Conservation (phyloP, 1,284 basidiomycete genomes). For the Ganoderma multipileum region DNA sequence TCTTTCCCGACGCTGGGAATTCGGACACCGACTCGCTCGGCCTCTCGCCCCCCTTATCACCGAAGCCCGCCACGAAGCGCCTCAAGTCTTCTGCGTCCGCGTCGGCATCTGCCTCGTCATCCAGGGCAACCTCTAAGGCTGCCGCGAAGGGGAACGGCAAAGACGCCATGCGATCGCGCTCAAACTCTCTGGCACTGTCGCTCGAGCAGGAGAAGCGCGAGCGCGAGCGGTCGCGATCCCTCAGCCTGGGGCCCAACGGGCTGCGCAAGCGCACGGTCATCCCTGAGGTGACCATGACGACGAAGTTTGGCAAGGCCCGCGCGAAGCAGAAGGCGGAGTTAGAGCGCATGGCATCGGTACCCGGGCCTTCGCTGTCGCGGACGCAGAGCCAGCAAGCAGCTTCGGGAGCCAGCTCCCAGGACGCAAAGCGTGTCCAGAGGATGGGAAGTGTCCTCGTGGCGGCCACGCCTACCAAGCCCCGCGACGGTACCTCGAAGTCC, state of each 20-base stretch:
- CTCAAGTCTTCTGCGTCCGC: conserved; percentile 22
- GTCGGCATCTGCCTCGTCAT: conserved; percentile 17
- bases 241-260: conserved; percentile 43
- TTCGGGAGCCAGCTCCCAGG: conserved; percentile 7
- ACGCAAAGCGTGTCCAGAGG: conserved; percentile 19
- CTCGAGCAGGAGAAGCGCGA: conserved; percentile 61
- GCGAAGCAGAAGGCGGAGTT: conserved; percentile 41
- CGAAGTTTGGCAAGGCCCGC: conserved; percentile 52
- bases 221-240: conserved; percentile 49
- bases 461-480: conserved; percentile 61
- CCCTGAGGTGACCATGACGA: conserved; percentile 77
- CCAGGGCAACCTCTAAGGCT: conserved; percentile 5
- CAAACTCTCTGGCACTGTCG: conserved; percentile 61
- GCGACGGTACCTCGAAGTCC: conserved; percentile 6
- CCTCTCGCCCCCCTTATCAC: conserved; percentile 36
- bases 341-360: conserved; percentile 29
- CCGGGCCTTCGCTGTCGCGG: conserved; percentile 26
- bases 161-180: conserved; percentile 58
- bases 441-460: conserved; percentile 60
- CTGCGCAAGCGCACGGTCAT: conserved; percentile 56
- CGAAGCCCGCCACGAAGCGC: conserved; percentile 30
- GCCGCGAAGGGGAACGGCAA: conserved; percentile 28
- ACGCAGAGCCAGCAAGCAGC: conserved; percentile 31
- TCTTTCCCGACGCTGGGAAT: conserved; percentile 68
- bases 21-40: conserved; percentile 49